Evolutionary conservation across 2,329 filamentous ascomycete species (phyloP).

Genomic region (Colletotrichum tofieldiae): DNA sequence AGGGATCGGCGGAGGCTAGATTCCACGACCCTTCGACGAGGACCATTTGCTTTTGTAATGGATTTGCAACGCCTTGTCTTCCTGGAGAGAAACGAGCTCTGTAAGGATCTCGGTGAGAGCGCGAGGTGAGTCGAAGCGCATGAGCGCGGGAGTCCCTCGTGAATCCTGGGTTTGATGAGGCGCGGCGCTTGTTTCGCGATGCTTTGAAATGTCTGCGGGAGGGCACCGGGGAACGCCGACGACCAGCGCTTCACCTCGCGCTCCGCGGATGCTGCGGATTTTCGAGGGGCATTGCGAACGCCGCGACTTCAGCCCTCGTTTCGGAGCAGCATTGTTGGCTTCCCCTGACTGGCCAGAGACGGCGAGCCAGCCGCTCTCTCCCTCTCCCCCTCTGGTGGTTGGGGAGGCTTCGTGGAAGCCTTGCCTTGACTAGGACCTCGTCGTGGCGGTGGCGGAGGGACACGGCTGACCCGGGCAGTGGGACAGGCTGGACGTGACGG

Average conservation of each 20-base stretch:
- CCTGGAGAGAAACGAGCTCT: too few relatives aligned
- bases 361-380: too few relatives aligned
- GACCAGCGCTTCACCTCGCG: too few relatives aligned
- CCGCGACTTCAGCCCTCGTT: background rate
- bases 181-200: background rate
- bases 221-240: too few relatives aligned
- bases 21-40: background rate
- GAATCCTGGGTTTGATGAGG: too few relatives aligned
- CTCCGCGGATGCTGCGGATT: background rate
- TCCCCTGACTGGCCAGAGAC: too few relatives aligned
- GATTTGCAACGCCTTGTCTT: too few relatives aligned
- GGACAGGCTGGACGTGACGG: background rate
- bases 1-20: background rate
- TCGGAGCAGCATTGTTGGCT: background rate
- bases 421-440: background rate
- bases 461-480: background rate
- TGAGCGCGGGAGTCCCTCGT: too few relatives aligned
- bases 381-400: background rate
- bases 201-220: background rate
- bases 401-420: background rate
- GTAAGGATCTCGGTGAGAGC: too few relatives aligned
- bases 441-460: background rate
- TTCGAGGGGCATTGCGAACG: background rate
- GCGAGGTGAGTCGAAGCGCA: too few relatives aligned
- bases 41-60: too few relatives aligned